phyloP scores from a whole-genome alignment of 2,329 filamentous ascomycete species.

The Claviceps sorghi region DNA sequence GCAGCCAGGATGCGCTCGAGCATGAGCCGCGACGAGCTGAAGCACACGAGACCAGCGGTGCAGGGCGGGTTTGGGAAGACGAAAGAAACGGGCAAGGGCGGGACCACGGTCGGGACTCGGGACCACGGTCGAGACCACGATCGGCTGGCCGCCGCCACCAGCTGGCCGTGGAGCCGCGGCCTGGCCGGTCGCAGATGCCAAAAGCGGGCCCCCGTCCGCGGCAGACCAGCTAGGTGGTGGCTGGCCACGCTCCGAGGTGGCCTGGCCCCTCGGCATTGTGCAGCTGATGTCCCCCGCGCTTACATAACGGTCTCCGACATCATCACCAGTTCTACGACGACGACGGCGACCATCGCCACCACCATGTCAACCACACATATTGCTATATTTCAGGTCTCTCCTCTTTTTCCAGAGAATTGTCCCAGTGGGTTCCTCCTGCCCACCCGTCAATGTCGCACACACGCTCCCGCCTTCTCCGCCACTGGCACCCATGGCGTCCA shows the following conservation, averaged over 20 bases:
- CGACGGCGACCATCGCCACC: not conserved
- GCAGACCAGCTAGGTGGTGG: not conserved
- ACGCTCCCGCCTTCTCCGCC: not conserved
- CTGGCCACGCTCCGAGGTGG: not conserved
- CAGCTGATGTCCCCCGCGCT: not conserved
- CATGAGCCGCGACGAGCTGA: too few relatives aligned
- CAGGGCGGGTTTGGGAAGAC: too few relatives aligned
- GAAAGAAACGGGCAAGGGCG: too few relatives aligned
- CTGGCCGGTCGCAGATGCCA: not conserved
- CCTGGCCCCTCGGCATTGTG: constrained; percentile 8
- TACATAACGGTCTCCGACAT: not conserved
- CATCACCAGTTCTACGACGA: too few relatives aligned
- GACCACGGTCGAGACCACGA: too few relatives aligned
- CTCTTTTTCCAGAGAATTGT: not conserved
- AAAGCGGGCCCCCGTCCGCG: not conserved
- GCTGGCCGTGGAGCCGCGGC: too few relatives aligned
- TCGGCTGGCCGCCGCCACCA: too few relatives aligned
- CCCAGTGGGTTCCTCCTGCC: not conserved
- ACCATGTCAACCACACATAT: too few relatives aligned
- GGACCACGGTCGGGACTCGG: too few relatives aligned
- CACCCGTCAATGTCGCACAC: not conserved
- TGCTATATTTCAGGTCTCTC: not conserved
- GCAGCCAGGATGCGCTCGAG: too few relatives aligned
- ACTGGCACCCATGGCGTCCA: not conserved
- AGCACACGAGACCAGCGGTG: not conserved